Conservation (phyloP, 139 green algal genomes). For the Pseudopediastrum boryanum region DNA sequence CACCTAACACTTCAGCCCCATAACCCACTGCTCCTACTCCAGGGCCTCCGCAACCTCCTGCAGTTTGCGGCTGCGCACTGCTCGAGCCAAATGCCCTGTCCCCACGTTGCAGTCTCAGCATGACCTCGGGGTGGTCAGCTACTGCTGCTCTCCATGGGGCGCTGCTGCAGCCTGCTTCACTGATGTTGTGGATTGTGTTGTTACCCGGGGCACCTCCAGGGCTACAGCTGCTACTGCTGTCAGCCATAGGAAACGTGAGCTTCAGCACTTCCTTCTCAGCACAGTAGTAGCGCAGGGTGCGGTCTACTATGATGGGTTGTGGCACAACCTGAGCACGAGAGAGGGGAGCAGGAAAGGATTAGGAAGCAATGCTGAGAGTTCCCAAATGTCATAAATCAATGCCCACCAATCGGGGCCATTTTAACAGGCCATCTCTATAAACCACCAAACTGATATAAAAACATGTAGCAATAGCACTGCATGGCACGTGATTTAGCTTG, state of each 20-base stretch:
- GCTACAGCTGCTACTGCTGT: neutral
- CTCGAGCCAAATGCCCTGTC: too few relatives aligned
- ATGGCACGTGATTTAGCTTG: too few relatives aligned
- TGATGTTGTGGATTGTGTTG: slow-evolving; percentile 6
- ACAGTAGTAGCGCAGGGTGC: slow-evolving; percentile 50
- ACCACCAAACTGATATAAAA: too few relatives aligned
- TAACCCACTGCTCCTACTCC: neutral
- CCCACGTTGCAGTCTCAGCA: too few relatives aligned
- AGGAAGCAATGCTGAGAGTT: too few relatives aligned
- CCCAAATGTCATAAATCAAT: too few relatives aligned
- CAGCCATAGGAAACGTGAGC: neutral
- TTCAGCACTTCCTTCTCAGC: slow-evolving; percentile 14
- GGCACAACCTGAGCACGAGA: slow-evolving; percentile 46
- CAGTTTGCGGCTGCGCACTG: neutral
- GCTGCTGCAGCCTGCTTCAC: neutral
- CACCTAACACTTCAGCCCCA: too few relatives aligned
- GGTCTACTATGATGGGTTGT: slow-evolving; percentile 57
- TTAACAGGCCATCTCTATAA: too few relatives aligned
- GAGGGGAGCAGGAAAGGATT: too few relatives aligned
- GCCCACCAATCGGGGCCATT: too few relatives aligned
- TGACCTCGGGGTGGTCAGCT: too few relatives aligned
- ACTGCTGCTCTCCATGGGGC: neutral
- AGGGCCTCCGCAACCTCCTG: neutral
- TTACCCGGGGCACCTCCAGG: neutral
- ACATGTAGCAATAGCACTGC: too few relatives aligned